Evolutionary conservation across 208 protist genomes (phyloP).

Genomic region (Trypanosoma lewisi): DNA sequence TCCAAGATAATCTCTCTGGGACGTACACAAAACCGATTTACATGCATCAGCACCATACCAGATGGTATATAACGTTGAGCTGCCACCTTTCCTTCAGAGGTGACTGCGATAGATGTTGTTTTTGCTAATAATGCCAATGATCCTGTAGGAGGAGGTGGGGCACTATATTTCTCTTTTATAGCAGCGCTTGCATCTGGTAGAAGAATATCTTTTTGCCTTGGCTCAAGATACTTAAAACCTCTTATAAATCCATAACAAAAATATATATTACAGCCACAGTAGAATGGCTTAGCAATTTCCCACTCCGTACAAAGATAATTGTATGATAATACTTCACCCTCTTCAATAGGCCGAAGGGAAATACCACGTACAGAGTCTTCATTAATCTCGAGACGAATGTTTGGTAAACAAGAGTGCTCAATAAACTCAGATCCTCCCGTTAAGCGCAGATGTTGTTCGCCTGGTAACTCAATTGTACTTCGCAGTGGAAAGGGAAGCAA

Average conservation of each 20-base stretch:
- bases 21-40: slow-evolving; percentile 15
- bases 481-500: slow-evolving; percentile 71
- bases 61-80: slow-evolving; percentile 53
- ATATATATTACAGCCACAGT: slow-evolving; percentile 75
- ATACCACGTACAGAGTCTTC: slow-evolving; percentile 62
- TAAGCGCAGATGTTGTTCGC: slow-evolving; percentile 67
- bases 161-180: slow-evolving; percentile 61
- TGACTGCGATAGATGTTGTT: slow-evolving; percentile 34
- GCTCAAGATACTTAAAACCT: slow-evolving; percentile 74
- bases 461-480: slow-evolving; percentile 77
- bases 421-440: slow-evolving; percentile 80
- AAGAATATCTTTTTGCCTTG: slow-evolving; percentile 69
- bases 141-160: slow-evolving; percentile 32
- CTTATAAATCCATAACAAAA: slow-evolving; percentile 81
- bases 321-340: slow-evolving; percentile 71
- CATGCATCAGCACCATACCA: slow-evolving; percentile 58
- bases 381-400: slow-evolving; percentile 71
- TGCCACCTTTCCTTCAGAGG: slow-evolving; percentile 39
- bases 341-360: slow-evolving; percentile 70
- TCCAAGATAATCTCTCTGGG: slow-evolving; percentile 35
- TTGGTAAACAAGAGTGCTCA: slow-evolving; percentile 83
- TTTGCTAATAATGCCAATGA: slow-evolving; percentile 31
- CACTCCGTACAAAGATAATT: slow-evolving; percentile 90
- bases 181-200: slow-evolving; percentile 63
- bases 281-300: slow-evolving; percentile 79